These are phyloP conservation scores for Aspergillus heteromorphus DNA, from an alignment of 495 filamentous ascomycete species.

Conservation along the genomic window DNA sequence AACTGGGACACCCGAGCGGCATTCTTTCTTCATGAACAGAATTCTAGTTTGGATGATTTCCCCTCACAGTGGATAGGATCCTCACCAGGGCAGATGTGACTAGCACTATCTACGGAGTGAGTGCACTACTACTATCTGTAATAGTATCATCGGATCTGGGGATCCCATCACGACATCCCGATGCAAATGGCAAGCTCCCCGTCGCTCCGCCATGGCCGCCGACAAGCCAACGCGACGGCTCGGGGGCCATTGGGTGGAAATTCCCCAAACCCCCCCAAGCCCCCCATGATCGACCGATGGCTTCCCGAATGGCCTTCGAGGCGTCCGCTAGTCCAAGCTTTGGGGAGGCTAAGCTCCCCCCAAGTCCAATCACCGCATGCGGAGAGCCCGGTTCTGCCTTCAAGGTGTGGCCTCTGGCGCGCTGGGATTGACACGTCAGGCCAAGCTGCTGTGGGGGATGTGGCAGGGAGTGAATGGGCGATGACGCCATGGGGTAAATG, in stretches of 20 bases:
- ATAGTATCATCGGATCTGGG: not conserved
- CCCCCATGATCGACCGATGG: conserved; percentile 1
- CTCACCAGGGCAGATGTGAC: not conserved
- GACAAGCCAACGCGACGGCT: not conserved
- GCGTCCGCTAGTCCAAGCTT: not conserved
- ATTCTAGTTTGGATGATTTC: no score
- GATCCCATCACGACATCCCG: conserved; percentile 5
- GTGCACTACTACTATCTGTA: not conserved
- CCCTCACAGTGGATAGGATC: not conserved
- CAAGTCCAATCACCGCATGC: not conserved
- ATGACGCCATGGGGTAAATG: not conserved
- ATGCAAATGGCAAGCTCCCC: not conserved
- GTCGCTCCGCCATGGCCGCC: not conserved
- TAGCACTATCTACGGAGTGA: not conserved
- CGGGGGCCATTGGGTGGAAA: not conserved
- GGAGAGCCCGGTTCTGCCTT: not conserved
- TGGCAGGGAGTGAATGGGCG: not conserved
- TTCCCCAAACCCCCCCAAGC: no score
- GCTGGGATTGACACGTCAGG: not conserved
- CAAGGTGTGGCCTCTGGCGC: not conserved
- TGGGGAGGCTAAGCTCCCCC: not conserved
- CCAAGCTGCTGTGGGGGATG: not conserved
- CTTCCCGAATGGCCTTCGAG: not conserved
- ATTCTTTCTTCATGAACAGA: not conserved
- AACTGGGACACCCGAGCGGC: no score